Evolutionary conservation across 345 rosid genomes (phyloP), one percentile per base, ranked within the genome.

Genomic region (Abelmoschus esculentus): DNA sequence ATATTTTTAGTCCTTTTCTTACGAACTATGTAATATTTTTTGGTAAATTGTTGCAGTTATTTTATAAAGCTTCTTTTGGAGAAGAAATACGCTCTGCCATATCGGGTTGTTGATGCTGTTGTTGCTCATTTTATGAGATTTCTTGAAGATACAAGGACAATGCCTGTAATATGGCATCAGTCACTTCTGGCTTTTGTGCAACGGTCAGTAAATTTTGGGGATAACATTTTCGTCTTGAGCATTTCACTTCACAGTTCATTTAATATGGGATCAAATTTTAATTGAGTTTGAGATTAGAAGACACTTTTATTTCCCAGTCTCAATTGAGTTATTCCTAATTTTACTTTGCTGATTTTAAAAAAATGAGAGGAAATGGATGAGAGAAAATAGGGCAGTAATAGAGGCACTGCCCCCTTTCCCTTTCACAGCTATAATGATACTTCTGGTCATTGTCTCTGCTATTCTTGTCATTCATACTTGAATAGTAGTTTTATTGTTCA

Each of bases 161-260:
- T 95, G 99, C 99, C 99, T 19, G 98, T 95, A 50, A 92, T 90
- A 78, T 95, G 99, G 99, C 97, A 95, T 74, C 98, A 90, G 76
- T 87, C 98, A 10, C 96, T 95, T 62, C 98, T 91, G 61, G 83
- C 97, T 8, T 95, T 95, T 72, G 91, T 88, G 56, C 97, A 90
- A 78, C 81, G 98, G 99, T 93, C 67, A 75, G 79, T 72, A 46
- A 59, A 44, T 22, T 56, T 54, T 1, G 13, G 26, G 36, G 15
- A 49, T 58, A 47, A 0, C 36, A n/a, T 66, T 34, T 66, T 38
- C 15, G 42, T 50, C 4, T 57, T 66, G 5, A 61, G 31, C n/a
- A 42, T 29, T 62, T 42, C 28, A 52, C 47, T 36, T 63, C 47
- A 6, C 42, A 52, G 53, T 44, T 52, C 34, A 52, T 52, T 52